Base-by-base conservation (phyloP, 1,284 basidiomycete species). In the Puccinia horiana region DNA sequence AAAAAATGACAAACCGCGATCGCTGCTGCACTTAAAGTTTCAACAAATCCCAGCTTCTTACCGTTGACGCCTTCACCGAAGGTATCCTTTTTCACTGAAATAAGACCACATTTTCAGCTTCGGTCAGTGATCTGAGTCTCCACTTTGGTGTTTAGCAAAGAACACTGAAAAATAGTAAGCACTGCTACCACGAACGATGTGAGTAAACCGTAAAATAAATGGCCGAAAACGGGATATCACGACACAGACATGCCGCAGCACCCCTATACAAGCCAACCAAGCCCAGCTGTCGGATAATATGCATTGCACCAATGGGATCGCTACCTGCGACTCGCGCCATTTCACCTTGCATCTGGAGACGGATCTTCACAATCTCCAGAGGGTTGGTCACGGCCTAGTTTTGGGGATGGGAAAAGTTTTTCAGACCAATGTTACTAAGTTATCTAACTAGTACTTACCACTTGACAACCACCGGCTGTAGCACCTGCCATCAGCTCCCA, bases 31-130 rank as follows among this genome's bases (percentile, higher is more conserved):
- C 91, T 88, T 76, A 99, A 89, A 76, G 96, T 94, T 89, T 99
- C 96, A 72, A 94, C 88, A 88, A 98, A 98, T 26, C 92, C 91
- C 70, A 99, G 89, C 85, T 93, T 92, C 88, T 98, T 98, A 84
- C 95, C 95, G 84, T 95, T 93, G 87, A 93, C 92, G n/a, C 96
- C 96, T 87, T 98, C 96, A 81, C 93, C 90, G 90, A 98, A 99
- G 18, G 98, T 85, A 87, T 99, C 96, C 88, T 92, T 94, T 90
- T 98, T 95, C 44, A 85, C 80, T 76, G 47, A 1, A 42, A 70
- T n/a, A 65, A 70, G 16, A 37, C 12, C 32, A 72, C 23, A 26
- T 40, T 6, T 83, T 82, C 82, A 12, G 11, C 9, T 11, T 0
- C 12, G 20, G 52, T 65, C 14, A 65, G 18, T 23, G 56, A 12